Evolutionary conservation across 2,329 filamentous ascomycete genomes (phyloP), one percentile per base, ranked within the genome.

Genomic region (Paracorniculantispora psalliotae): DNA sequence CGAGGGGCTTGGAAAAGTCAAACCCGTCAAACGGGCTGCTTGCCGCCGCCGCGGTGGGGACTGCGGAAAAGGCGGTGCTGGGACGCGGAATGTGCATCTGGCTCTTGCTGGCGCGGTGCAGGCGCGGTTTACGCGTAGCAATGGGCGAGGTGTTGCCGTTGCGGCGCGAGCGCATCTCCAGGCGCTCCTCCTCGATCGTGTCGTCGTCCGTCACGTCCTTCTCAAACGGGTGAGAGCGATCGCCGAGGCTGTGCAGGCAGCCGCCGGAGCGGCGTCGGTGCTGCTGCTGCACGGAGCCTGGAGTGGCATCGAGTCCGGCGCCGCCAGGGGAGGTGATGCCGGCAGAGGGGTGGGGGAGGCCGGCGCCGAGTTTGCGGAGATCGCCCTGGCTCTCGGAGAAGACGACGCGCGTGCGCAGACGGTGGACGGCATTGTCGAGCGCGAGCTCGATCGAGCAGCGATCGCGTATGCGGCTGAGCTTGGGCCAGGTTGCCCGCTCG

Each of bases 401-500:
- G 17, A 87, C 85, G 2, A 91, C 85, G 4, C 85, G 78, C 2
- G 87, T 83, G 30, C 88, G 81, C 28, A 92, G 75, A 12, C 80
- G 78, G 62, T 89, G 86, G 1, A 93, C 88, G 2, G 89, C 88
- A 21, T 83, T 80, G 68, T 94, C 90, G 1, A 97, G 76, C 4
- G 92, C 91, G 49, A 96, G 76, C 70, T 97, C 93, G 57, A 97
- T 91, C 3, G 92, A 90, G 65, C 91, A 91, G 57, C 92, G 88
- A 67, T 96, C 94, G 41, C 90, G 82, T 66, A 97, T 89, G 13
- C 91, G 85, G 63, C 88, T 89, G 10, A 97, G 76, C 69, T 92
- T 92, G 0, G 92, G 92, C 93, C 92, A 97, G 0, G 92, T 96
- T 2, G 93, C 92, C 59, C 87, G 82, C 72, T 97, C 90, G 7